Evolutionary conservation across 768 basidiomycete species (phyloP), one percentile per base, ranked within the genome.

Genomic region (Trametes cingulata): DNA sequence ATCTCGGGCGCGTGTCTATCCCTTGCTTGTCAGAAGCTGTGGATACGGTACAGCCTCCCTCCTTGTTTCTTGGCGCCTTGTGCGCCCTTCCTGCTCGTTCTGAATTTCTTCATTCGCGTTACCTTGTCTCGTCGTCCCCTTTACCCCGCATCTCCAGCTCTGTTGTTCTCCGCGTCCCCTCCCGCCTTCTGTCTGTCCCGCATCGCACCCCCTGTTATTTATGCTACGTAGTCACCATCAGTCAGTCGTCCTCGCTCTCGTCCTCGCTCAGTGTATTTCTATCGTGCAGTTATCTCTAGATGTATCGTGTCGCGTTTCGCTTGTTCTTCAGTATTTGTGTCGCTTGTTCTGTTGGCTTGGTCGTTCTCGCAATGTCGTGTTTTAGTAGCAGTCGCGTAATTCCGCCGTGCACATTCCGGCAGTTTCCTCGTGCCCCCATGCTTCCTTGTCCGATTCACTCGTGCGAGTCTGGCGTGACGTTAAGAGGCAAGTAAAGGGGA

Each of bases 331-430:
- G n/a, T n/a, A n/a, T n/a, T n/a, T 33, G 29, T 10, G 4, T 33
- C 29, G 29, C 29, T 49, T 29, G 48, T 49, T 22, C 8, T 14
- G 22, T 45, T 22, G 43, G 22, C 43, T 24, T 9, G n/a, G 43
- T 24, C 5, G 19, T 45, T 6, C 6, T 43, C 42, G 20, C 42
- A 20, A 7, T 19, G 47, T 33, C 15, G 25, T 48, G 47, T 48
- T 48, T 19, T 29, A 48, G 47, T 48, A 48, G 47, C 4, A 29
- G 14, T n/a, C 47, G n/a, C 47, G 20, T 48, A 33, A 48, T 48
- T 48, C 27, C 27, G 47, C 47, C 47, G 47, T 48, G 47, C 47
- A 48, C 14, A 48, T 48, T 25, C 47, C 47, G 47, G 47, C 47
- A 33, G 15, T 17, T 33, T 22, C 27, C 29, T 15, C 25, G 10